These are phyloP conservation scores for Ochromonas danica DNA, from an alignment of 108 stramenopile species.

Conservation along the genomic window DNA sequence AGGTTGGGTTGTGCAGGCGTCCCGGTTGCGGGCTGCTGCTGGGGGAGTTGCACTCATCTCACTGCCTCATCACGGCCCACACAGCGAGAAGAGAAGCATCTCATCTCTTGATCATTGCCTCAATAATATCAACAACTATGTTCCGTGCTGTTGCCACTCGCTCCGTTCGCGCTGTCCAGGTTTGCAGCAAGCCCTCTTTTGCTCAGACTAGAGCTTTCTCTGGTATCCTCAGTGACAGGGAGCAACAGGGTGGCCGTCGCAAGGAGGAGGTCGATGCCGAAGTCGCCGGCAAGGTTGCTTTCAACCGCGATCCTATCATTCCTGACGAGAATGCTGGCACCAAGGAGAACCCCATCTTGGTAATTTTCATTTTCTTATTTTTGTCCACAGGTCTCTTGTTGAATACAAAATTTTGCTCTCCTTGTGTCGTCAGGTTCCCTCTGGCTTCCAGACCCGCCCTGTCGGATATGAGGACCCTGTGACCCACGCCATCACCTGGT, in stretches of 20 bases:
- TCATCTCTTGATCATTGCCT: no score
- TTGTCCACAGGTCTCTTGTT: not conserved
- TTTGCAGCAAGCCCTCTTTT: no score
- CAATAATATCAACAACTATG: no score
- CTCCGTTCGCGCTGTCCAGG: no score
- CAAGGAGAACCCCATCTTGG: constrained; percentile 55
- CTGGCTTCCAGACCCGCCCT: constrained; percentile 66
- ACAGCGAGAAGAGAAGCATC: no score
- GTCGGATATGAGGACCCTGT: constrained; percentile 81
- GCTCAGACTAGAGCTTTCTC: no score
- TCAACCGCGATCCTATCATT: constrained; percentile 52
- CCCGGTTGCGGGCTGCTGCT: no score
- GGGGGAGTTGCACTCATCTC: no score
- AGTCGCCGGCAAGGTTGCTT: not conserved
- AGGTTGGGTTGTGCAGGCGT: no score
- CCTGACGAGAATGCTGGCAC: constrained; percentile 48
- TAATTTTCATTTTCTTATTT: constrained; percentile 18
- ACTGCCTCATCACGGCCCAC: no score
- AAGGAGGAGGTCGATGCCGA: constrained; percentile 24
- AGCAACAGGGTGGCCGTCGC: constrained; percentile 7
- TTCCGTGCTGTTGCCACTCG: no score
- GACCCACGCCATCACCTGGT: constrained; percentile 85
- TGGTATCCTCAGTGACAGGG: not conserved
- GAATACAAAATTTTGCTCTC: not conserved
- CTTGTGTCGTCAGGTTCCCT: constrained; percentile 61